Evolutionary conservation across 768 basidiomycete genomes (phyloP).

Genomic region (Suillus clintonianus): DNA sequence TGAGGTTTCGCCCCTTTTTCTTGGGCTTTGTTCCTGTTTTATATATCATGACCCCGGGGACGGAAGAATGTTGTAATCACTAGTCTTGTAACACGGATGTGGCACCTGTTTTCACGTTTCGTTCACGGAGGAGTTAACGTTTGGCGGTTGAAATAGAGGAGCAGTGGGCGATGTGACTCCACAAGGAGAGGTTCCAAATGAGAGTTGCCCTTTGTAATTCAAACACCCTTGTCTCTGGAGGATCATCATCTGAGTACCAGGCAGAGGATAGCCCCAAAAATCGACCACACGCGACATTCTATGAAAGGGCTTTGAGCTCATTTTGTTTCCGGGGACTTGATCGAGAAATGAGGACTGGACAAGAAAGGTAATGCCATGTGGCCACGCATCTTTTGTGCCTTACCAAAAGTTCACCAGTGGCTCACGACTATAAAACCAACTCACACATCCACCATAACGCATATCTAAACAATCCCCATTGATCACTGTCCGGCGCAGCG

Average conservation of each 20-base stretch:
- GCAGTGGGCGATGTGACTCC: neutral
- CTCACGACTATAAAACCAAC: slow-evolving; percentile 8
- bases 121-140: neutral
- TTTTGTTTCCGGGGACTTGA: neutral
- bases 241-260: too few relatives aligned
- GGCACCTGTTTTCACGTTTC: neutral
- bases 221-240: slow-evolving; percentile 1
- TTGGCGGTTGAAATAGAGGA: neutral
- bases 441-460: neutral
- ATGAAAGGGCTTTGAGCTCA: slow-evolving; percentile 1
- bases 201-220: neutral
- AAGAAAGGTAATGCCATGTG: slow-evolving; percentile 23
- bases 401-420: slow-evolving; percentile 1
- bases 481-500: slow-evolving; percentile 4
- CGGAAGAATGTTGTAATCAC: slow-evolving; percentile 1
- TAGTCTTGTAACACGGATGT: neutral
- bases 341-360: neutral
- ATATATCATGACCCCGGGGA: neutral
- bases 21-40: neutral
- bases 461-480: slow-evolving; percentile 6
- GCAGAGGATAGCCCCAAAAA: too few relatives aligned
- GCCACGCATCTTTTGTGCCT: slow-evolving; percentile 18
- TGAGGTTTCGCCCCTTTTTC: neutral
- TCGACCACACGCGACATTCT: neutral
- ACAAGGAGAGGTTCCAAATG: neutral